phyloP scores from a whole-genome alignment of 805 yeast genomes.

The Metschnikowia borealis region DNA sequence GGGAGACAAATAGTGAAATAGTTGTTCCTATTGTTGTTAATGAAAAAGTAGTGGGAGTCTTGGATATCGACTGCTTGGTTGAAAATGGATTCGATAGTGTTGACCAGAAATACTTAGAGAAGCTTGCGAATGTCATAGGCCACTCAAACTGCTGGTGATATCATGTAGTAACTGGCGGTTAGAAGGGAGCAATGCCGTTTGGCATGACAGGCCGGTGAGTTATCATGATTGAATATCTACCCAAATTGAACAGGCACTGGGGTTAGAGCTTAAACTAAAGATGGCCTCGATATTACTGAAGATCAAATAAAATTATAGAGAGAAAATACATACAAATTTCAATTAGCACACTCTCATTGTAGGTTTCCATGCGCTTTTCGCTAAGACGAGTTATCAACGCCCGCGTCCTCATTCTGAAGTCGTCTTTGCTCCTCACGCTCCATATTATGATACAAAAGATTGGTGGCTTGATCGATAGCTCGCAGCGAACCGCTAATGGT shows the following conservation, averaged over 20 bases:
- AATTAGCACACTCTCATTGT: not conserved
- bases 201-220: not conserved
- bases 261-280: not conserved
- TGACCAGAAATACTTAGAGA: constrained; percentile 60
- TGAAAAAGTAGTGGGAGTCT: constrained; percentile 58
- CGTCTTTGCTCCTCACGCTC: constrained; percentile 54
- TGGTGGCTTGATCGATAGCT: constrained; percentile 56
- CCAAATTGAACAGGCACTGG: not conserved
- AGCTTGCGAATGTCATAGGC: constrained; percentile 39
- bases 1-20: constrained; percentile 87
- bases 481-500: constrained; percentile 60
- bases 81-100: constrained; percentile 60
- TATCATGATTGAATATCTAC: not conserved
- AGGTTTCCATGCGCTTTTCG: not conserved
- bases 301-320: not conserved
- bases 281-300: not conserved
- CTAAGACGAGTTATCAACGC: not conserved
- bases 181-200: not conserved
- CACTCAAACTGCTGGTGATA: constrained; percentile 8
- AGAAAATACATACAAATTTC: not conserved
- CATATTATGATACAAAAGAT: constrained; percentile 52
- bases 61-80: constrained; percentile 78
- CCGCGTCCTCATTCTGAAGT: constrained; percentile 1
- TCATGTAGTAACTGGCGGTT: not conserved
- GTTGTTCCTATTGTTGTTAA: constrained; percentile 72